These are phyloP conservation scores for Guyanaporus albipodus DNA, from an alignment of 768 basidiomycete genomes.

Conservation along the genomic window DNA sequence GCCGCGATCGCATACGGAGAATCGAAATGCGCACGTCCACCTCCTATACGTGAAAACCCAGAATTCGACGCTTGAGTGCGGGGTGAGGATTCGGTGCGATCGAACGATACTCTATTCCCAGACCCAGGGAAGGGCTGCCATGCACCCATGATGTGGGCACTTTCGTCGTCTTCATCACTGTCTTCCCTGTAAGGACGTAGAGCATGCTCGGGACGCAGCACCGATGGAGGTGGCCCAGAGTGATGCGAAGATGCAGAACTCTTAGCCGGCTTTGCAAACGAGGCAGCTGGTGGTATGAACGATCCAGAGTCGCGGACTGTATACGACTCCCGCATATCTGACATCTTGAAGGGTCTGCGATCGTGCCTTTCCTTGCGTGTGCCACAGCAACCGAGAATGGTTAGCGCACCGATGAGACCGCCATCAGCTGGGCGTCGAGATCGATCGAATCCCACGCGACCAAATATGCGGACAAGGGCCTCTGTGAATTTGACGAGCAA, in stretches of 20 bases:
- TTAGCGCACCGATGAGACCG: conserved; percentile 82
- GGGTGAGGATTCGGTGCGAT: conserved; percentile 27
- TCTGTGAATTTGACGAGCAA: conserved; percentile 83
- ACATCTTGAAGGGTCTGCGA: conserved; percentile 22
- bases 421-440: conserved; percentile 76
- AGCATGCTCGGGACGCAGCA: conserved; percentile 77
- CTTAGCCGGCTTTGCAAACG: conserved; percentile 28
- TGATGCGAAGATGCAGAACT: conserved; percentile 33
- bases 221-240: conserved; percentile 59
- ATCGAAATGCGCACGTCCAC: conserved; percentile 82
- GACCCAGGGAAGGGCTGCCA: conserved; percentile 72
- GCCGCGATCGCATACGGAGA: conserved; percentile 75
- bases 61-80: conserved; percentile 36
- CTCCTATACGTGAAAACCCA: conserved; percentile 84
- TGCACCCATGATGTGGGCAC: conserved; percentile 89
- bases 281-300: conserved; percentile 41
- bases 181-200: conserved; percentile 73
- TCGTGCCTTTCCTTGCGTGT: conserved; percentile 37
- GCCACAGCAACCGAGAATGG: conserved; percentile 64
- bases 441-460: conserved; percentile 78
- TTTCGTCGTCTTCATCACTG: conserved; percentile 65
- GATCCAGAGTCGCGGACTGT: conserved; percentile 42
- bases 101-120: conserved; percentile 19
- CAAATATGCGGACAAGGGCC: conserved; percentile 71
- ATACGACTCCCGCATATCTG: conserved; percentile 29